These are phyloP conservation scores for Monascus ruber DNA, from an alignment of 2,329 filamentous ascomycete species.

Conservation along the genomic window DNA sequence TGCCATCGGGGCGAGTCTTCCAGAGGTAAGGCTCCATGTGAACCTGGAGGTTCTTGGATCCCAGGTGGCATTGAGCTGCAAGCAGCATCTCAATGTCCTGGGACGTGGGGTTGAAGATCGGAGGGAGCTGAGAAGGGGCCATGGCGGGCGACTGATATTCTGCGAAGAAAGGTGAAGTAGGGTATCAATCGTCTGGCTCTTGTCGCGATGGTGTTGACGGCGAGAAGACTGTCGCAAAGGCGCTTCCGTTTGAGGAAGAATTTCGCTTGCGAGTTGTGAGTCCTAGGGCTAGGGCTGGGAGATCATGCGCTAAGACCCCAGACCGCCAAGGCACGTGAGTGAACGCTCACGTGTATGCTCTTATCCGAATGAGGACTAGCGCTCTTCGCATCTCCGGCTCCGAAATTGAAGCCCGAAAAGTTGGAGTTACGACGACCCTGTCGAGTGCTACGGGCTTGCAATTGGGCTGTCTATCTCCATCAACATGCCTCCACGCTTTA, in stretches of 20 bases:
- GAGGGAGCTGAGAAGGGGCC: constrained; percentile 88
- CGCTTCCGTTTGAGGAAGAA: constrained; percentile 19
- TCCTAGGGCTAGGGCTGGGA: constrained; percentile 26
- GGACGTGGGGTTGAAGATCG: constrained; percentile 91
- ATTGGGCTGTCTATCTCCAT: constrained; percentile 1
- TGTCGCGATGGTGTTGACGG: constrained; percentile 27
- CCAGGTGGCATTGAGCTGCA: constrained; percentile 89
- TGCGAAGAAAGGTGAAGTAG: constrained; percentile 22
- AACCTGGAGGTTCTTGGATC: constrained; percentile 98
- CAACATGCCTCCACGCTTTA: constrained; percentile 59
- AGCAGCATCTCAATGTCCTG: constrained; percentile 99
- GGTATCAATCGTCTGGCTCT: constrained; percentile 37
- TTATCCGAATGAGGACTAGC: constrained; percentile 13
- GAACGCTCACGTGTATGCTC: no score
- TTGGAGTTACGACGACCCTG: constrained; percentile 3
- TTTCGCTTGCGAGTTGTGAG: constrained; percentile 30
- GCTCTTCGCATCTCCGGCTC: constrained; percentile 7
- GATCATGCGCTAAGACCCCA: no score
- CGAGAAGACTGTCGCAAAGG: constrained; percentile 19
- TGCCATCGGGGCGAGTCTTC: constrained; percentile 97
- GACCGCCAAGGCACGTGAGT: constrained; percentile 8
- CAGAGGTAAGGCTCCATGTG: constrained; percentile 99
- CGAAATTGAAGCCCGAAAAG: constrained; percentile 17
- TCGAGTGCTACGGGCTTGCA: neutral
- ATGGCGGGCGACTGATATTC: constrained; percentile 58